Base-by-base conservation (phyloP, 1,284 basidiomycete species). In the Boletus smithii region DNA sequence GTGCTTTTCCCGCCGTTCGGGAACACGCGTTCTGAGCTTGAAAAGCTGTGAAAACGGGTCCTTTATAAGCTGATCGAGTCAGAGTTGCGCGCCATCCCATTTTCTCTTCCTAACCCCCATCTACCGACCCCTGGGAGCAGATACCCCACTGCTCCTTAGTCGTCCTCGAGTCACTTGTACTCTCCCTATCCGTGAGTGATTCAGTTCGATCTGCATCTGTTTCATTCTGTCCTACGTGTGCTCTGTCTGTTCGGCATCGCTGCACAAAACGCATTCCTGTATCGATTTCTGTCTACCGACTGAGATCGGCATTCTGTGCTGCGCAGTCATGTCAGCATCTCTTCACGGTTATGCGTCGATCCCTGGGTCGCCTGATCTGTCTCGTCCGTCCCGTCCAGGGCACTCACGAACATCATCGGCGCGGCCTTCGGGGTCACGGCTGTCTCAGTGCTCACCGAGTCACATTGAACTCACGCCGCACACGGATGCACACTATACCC, bases 1-100 rank as follows among this genome's bases (percentile, higher is more conserved):
- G 55, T 66, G 55, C 44, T 49, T 51, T 51, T 51, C 48, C 56
- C 51, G 45, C 45, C 34, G 26, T 42, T 45, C 51, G 53, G 61
- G 40, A 61, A 62, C 48, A 40, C 52, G 62, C 65, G 51, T 60
- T 71, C 73, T 73, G 73, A 73, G 73, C 56, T 65, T 71, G 66
- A 75, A 74, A 67, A 61, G 63, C 69, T 56, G 59, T 71, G 72
- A 68, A 65, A 56, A 54, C 45, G 50, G 47, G 40, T 24, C 38
- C 41, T 59, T 62, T 61, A 69, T 73, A 73, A 71, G 55, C 48
- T 23, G 29, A 3, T 30, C 66, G 73, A 73, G 73, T 75, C 73
- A 74, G 36, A 46, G 0, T 11, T 3, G 0, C 35, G 37, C 44
- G 24, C 14, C 30, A 38, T 48, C 22, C 42, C 18, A 8, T 41